These are phyloP conservation scores for Trichoderma citrinoviride DNA, from an alignment of 2,329 filamentous ascomycete genomes.

Conservation along the genomic window DNA sequence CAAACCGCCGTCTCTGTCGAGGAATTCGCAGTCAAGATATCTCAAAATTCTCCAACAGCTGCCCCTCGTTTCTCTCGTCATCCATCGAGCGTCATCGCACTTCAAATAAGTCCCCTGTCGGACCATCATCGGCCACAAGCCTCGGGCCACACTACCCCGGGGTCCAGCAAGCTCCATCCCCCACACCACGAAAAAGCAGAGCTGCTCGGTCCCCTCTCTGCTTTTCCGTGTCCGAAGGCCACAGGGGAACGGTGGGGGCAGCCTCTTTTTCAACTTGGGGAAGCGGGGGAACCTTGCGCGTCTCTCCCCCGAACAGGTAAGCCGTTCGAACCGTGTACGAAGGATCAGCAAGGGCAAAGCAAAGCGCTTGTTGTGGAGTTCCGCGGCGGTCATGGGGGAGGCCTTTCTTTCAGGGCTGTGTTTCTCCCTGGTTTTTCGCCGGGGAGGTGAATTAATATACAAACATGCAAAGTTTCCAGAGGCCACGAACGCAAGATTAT, in stretches of 20 bases:
- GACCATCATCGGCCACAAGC: neutral
- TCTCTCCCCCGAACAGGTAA: neutral
- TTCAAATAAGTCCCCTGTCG: constrained; percentile 13
- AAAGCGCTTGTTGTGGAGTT: neutral
- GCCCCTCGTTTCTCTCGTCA: neutral
- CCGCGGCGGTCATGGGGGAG: neutral
- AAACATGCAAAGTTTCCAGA: constrained; percentile 1
- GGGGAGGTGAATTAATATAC: constrained; percentile 1
- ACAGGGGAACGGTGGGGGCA: constrained; percentile 6
- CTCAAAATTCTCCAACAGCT: neutral
- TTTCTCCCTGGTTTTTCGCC: constrained; percentile 18
- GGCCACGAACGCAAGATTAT: neutral
- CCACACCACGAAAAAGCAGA: neutral
- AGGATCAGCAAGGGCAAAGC: too few relatives aligned
- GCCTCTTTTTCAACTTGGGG: neutral
- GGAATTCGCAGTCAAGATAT: neutral
- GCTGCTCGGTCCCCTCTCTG: neutral
- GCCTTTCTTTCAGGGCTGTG: neutral
- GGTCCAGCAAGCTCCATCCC: neutral
- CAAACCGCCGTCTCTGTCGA: neutral
- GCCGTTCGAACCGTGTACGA: neutral
- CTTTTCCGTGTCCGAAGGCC: constrained; percentile 15
- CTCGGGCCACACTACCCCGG: constrained; percentile 16
- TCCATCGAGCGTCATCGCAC: constrained; percentile 9
- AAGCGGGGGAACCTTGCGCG: neutral